phyloP scores from a whole-genome alignment of 164 flowering plant genomes.

The Vitis riparia region DNA sequence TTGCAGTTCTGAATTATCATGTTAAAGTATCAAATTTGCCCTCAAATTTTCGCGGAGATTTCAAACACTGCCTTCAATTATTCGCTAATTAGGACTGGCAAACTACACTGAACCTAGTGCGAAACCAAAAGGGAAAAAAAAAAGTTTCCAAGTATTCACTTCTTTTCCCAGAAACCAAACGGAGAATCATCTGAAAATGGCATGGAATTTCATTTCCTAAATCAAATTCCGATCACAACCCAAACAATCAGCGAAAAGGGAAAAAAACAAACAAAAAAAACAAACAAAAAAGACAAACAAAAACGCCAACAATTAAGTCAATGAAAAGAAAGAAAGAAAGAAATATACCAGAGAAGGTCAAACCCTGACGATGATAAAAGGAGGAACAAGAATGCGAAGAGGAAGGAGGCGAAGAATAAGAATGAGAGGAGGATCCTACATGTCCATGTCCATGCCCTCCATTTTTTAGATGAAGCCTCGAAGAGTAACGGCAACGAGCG shows the following conservation, averaged over 20 bases:
- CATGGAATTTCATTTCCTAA: too few species aligned
- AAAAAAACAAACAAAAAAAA: neutral
- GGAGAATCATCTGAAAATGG: too few species aligned
- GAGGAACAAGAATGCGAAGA: conserved; percentile 17
- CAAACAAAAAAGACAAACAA: neutral
- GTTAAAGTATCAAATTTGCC: too few species aligned
- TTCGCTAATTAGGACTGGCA: too few species aligned
- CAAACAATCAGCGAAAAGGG: neutral
- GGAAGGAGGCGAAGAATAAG: conserved; percentile 8
- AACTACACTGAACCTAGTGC: too few species aligned
- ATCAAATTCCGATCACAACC: too few species aligned
- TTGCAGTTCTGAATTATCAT: too few species aligned
- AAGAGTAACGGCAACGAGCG: conserved; percentile 24
- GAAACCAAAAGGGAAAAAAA: too few species aligned
- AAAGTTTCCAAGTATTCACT: too few species aligned
- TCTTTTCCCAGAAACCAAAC: too few species aligned
- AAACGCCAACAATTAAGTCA: neutral
- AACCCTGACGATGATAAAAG: conserved; percentile 4
- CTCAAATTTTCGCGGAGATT: too few species aligned
- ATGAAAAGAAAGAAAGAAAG: conserved; percentile 23
- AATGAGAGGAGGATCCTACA: conserved; percentile 10
- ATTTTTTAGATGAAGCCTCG: conserved; percentile 14
- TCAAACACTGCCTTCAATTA: too few species aligned
- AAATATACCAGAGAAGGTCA: conserved; percentile 19
- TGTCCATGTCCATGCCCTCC: conserved; percentile 8